Base-by-base conservation (phyloP, 306 rosid genomes). In the Trifolium dubium region DNA sequence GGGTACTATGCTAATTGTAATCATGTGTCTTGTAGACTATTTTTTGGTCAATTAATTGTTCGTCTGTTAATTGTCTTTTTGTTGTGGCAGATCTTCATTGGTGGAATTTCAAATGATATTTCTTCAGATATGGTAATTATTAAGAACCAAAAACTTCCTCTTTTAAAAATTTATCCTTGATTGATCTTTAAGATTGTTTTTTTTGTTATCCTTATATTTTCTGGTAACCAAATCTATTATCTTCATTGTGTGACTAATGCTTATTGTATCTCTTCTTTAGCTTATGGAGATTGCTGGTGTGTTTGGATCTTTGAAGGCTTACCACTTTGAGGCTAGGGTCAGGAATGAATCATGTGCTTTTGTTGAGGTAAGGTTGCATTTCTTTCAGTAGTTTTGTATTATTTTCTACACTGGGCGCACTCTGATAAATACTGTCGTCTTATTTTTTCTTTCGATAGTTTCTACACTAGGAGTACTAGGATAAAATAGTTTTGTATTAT, bases 261-360 rank as follows among this genome's bases (percentile, higher is more conserved):
- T n/a, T 67, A 39, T 44, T 58, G 51, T 56, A 7, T 17, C 64
- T 80, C 37, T 79, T 79, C 63, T 80, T 67, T 78, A 91, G 98
- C 90, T 91, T 80, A 65, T 85, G 87, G 96, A 94, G 84, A 84
- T 94, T 69, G 85, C 85, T 47, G 80, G 89, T 81, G 92, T 86
- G 43, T 94, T 94, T 88, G 99, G 99, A 83, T 82, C 86, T 76
- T 72, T 94, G 83, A 94, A 88, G 88, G 90, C 97, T 40, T 94
- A 80, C 84, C 93, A 81, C 82, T 92, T 94, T 82, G 93, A 81
- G 80, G 75, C 77, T 28, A 66, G 77, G 28, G 67, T 74, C 67
- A 73, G 77, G 19, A 66, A 80, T 78, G 84, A 74, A 78, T 79
- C 86, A 23, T 77, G 86, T 77, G 99, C 93, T 77, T 92, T 94